Evolutionary conservation across 192 early-diverging fungal genomes (phyloP).

Genomic region (Fimicolochytrium jonesii): DNA sequence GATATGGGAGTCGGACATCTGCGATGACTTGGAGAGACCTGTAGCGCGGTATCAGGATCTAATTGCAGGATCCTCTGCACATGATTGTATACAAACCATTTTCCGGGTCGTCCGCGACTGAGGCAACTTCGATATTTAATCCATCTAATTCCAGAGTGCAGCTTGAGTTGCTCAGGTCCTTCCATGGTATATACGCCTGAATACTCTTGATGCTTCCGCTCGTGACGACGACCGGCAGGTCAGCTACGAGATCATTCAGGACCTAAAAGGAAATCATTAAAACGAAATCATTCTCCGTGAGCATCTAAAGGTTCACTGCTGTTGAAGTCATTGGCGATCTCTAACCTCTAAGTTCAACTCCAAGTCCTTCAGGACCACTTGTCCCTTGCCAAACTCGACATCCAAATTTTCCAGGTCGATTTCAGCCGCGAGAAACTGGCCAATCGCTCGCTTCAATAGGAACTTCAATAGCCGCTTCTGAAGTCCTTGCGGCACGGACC

Average conservation of each 20-base stretch:
- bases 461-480: slow-evolving; percentile 84
- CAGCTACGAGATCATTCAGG: slow-evolving; percentile 64
- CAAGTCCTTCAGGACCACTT: slow-evolving; percentile 71
- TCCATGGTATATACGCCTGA: slow-evolving; percentile 73
- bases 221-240: slow-evolving; percentile 65
- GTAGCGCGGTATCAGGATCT: not conserved
- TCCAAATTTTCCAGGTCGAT: slow-evolving; percentile 79
- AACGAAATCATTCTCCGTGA: no score
- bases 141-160: slow-evolving; percentile 69
- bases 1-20: slow-evolving; percentile 57
- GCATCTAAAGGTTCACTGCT: no score
- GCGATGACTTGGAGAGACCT: slow-evolving; percentile 19
- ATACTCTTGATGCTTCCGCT: slow-evolving; percentile 68
- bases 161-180: slow-evolving; percentile 76
- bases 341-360: slow-evolving; percentile 76
- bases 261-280: slow-evolving; percentile 50
- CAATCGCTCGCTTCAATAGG: slow-evolving; percentile 73
- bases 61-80: no score
- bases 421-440: slow-evolving; percentile 74
- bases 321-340: no score
- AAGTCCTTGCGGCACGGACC: slow-evolving; percentile 45
- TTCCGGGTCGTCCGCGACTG: slow-evolving; percentile 13
- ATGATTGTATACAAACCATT: slow-evolving; percentile 1
- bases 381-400: slow-evolving; percentile 71
- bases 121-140: slow-evolving; percentile 43